phyloP scores from a whole-genome alignment of 2,329 filamentous ascomycete genomes.

The Colletotrichum lini region DNA sequence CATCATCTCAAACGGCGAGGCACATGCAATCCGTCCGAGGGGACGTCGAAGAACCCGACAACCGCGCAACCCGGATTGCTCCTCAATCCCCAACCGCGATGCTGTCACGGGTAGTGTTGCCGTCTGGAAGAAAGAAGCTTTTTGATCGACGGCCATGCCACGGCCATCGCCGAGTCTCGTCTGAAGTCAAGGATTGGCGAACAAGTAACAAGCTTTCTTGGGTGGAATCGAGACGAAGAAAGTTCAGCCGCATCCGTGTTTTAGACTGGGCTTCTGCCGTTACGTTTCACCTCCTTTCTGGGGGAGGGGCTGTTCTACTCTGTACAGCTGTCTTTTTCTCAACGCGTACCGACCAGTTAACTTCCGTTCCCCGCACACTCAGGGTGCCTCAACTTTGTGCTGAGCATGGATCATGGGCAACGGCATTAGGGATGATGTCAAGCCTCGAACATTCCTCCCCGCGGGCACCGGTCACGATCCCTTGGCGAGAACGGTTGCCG shows the following conservation, averaged over 20 bases:
- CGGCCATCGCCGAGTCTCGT: conserved; percentile 5
- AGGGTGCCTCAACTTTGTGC: background rate
- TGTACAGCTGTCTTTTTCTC: background rate
- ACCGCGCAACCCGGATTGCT: background rate
- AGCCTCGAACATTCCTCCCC: background rate
- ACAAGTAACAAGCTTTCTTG: conserved; percentile 37
- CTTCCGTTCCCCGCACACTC: background rate
- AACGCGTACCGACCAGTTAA: background rate
- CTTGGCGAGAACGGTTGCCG: background rate
- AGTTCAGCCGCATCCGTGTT: conserved; percentile 34
- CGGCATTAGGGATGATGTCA: background rate
- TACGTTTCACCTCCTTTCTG: background rate
- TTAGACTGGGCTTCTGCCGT: conserved; percentile 11
- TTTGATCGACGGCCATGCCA: background rate
- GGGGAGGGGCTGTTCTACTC: background rate
- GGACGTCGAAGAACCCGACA: background rate
- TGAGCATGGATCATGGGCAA: background rate
- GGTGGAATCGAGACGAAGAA: conserved; percentile 35
- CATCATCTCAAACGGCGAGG: background rate
- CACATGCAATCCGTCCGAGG: background rate
- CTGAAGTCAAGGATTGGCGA: conserved; percentile 10
- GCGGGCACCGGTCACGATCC: background rate
- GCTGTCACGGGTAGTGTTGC: conserved; percentile 4
- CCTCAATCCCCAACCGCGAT: conserved; percentile 1
- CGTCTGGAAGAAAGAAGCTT: background rate